phyloP scores from a whole-genome alignment of 2,329 filamentous ascomycete species.

The Hypomyces perniciosus region DNA sequence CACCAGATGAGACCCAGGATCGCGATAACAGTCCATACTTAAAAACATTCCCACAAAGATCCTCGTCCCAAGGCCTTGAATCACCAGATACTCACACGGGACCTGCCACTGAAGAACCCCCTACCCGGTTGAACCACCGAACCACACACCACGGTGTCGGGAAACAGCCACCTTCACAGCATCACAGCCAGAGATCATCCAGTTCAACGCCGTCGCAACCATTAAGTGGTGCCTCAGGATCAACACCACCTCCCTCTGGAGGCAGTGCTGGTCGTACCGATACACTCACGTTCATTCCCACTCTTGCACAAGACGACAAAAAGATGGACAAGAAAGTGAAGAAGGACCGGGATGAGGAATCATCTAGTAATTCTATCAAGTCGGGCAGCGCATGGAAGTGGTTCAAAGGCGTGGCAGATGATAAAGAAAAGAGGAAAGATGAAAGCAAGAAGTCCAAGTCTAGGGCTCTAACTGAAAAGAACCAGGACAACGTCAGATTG shows the following conservation, averaged over 20 bases:
- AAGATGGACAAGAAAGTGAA: conserved; percentile 69
- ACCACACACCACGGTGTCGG: conserved; percentile 4
- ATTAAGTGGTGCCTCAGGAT: conserved; percentile 24
- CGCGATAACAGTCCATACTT: conserved; percentile 19
- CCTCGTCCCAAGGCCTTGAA: conserved; percentile 43
- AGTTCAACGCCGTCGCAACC: conserved; percentile 16
- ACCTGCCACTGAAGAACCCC: conserved; percentile 34
- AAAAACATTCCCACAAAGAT: conserved; percentile 44
- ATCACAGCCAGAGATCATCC: conserved; percentile 8
- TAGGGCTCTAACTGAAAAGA: conserved; percentile 49
- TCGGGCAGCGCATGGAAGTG: conserved; percentile 65
- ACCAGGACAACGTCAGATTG: conserved; percentile 73
- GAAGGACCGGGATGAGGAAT: conserved; percentile 62
- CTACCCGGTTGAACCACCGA: conserved; percentile 35
- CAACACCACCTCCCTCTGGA: conserved; percentile 61
- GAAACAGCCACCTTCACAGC: not conserved
- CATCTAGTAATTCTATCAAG: conserved; percentile 59
- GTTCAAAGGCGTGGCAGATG: conserved; percentile 72
- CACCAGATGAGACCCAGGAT: conserved; percentile 34
- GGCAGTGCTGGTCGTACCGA: conserved; percentile 65
- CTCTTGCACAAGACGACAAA: conserved; percentile 61
- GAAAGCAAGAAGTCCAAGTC: conserved; percentile 63
- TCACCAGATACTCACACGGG: conserved; percentile 31
- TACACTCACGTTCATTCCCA: conserved; percentile 74
- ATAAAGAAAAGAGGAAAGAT: conserved; percentile 55